Conservation (phyloP, 345 rosid species). For the Schrenkiella parvula region DNA sequence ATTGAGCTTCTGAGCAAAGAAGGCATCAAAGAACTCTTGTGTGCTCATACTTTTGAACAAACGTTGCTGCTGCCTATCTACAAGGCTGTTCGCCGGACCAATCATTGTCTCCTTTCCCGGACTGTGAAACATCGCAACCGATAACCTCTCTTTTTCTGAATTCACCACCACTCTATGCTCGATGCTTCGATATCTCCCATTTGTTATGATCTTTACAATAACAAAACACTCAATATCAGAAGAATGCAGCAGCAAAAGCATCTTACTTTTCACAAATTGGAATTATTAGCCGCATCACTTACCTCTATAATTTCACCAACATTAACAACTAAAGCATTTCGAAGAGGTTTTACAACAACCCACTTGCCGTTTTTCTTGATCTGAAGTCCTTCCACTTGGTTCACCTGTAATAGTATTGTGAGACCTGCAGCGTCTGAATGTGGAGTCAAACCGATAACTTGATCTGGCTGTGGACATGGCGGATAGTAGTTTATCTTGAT, state of each 20-base stretch:
- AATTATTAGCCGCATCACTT: neutral
- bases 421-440: constrained; percentile 42
- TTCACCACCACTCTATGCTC: constrained; percentile 50
- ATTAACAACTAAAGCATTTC: constrained; percentile 42
- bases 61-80: constrained; percentile 24
- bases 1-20: constrained; percentile 39
- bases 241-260: neutral
- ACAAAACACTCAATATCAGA: constrained; percentile 4
- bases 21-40: constrained; percentile 39
- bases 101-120: constrained; percentile 32
- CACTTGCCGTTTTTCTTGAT: constrained; percentile 37
- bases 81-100: constrained; percentile 45
- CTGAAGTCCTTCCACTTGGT: constrained; percentile 40
- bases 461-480: constrained; percentile 40
- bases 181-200: constrained; percentile 43
- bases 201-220: constrained; percentile 39
- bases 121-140: constrained; percentile 41
- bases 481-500: constrained; percentile 38
- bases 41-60: constrained; percentile 31
- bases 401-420: constrained; percentile 39
- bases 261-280: neutral
- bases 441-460: constrained; percentile 33
- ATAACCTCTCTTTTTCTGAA: constrained; percentile 39
- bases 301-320: constrained; percentile 54
- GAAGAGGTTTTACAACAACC: constrained; percentile 37